phyloP scores from a whole-genome alignment of 2,329 filamentous ascomycete species.

The Aspergillus uvarum region DNA sequence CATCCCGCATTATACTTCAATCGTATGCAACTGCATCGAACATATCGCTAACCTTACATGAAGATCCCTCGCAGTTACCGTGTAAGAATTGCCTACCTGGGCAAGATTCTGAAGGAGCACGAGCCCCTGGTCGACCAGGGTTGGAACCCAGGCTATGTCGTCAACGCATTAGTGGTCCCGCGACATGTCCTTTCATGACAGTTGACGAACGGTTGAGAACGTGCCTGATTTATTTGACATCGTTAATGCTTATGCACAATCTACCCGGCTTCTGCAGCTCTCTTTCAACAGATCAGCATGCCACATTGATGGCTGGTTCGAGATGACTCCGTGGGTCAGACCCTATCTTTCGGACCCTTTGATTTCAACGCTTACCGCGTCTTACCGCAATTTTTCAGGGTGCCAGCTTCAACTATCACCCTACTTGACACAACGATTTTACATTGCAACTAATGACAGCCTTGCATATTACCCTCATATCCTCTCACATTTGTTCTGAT shows the following conservation, averaged over 20 bases:
- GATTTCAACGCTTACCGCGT: not conserved
- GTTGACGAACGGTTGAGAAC: not conserved
- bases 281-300: not conserved
- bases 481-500: not conserved
- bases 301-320: too few relatives aligned
- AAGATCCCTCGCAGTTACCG: slow-evolving; percentile 60
- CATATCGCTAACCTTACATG: slow-evolving; percentile 6
- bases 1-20: not conserved
- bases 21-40: slow-evolving; percentile 1
- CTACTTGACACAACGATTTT: not conserved
- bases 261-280: not conserved
- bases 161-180: slow-evolving; percentile 70
- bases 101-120: slow-evolving; percentile 72
- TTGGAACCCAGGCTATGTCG: slow-evolving; percentile 71
- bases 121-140: slow-evolving; percentile 66
- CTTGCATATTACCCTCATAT: not conserved
- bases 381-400: not conserved
- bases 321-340: not conserved
- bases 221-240: not conserved
- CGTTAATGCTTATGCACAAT: not conserved
- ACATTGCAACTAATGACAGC: not conserved
- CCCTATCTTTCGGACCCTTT: not conserved
- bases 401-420: too few relatives aligned
- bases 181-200: slow-evolving; percentile 18
- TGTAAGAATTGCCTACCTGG: slow-evolving; percentile 75